These are phyloP conservation scores for Triangularia verruculosa DNA, from an alignment of 2,329 filamentous ascomycete genomes.

Conservation along the genomic window DNA sequence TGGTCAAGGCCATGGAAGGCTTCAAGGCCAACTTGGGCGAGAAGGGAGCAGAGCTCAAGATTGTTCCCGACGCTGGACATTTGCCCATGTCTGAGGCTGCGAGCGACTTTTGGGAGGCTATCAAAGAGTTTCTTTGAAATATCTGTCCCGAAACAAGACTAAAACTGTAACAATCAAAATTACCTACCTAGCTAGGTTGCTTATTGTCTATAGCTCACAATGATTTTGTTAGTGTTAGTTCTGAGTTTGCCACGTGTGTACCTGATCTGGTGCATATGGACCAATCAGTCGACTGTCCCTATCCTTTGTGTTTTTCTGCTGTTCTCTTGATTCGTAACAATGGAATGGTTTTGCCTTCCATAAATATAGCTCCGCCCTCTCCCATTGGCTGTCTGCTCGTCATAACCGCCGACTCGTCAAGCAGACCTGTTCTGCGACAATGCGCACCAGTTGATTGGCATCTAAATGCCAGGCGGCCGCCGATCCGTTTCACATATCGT, in stretches of 20 bases:
- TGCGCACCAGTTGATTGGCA: neutral
- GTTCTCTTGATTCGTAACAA: neutral
- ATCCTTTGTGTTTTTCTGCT: neutral
- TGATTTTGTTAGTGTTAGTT: neutral
- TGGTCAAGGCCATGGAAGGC: slow-evolving; percentile 77
- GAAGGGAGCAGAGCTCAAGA: slow-evolving; percentile 54
- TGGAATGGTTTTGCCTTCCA: neutral
- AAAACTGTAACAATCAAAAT: neutral
- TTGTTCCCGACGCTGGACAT: slow-evolving; percentile 71
- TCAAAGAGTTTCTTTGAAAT: slow-evolving; percentile 52
- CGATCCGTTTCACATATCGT: neutral
- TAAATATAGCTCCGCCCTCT: neutral
- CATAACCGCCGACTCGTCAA: neutral
- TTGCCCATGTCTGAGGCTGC: slow-evolving; percentile 81
- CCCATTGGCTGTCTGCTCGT: neutral
- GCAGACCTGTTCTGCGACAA: neutral
- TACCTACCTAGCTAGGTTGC: too few relatives aligned
- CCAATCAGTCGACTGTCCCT: too few relatives aligned
- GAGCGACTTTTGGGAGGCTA: slow-evolving; percentile 61
- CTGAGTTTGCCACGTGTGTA: too few relatives aligned
- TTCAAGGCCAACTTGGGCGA: slow-evolving; percentile 60
- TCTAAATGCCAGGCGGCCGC: neutral
- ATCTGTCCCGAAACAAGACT: neutral
- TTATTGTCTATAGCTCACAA: neutral
- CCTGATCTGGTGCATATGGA: too few relatives aligned